Conservation (phyloP, 371 early-diverging fungal species). For the Actinomucor elegans region DNA sequence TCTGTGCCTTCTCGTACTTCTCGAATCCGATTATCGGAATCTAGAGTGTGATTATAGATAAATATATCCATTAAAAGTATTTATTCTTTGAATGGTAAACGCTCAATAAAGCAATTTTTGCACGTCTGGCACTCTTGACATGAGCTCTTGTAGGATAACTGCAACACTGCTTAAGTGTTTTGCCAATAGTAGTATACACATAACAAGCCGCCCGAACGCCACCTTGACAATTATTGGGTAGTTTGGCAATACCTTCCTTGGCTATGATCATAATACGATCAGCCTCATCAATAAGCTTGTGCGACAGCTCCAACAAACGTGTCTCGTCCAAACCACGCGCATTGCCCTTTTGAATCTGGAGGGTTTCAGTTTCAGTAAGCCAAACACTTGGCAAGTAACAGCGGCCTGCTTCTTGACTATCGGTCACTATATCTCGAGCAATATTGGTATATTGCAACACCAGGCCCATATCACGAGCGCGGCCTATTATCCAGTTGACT, state of each 20-base stretch:
- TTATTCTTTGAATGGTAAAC: conserved; percentile 26
- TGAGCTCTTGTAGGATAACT: conserved; percentile 26
- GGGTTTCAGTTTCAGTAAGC: conserved; percentile 22
- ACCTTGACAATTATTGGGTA: conserved; percentile 38
- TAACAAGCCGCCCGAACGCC: conserved; percentile 52
- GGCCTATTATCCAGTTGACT: conserved; percentile 24
- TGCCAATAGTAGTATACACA: conserved; percentile 54
- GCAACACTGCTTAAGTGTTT: background rate
- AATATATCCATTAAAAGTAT: background rate
- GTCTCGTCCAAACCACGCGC: conserved; percentile 28
- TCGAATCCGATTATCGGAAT: conserved; percentile 21
- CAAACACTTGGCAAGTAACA: conserved; percentile 50
- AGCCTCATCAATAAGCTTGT: conserved; percentile 23
- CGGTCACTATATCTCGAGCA: conserved; percentile 61
- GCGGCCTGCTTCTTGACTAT: conserved; percentile 50
- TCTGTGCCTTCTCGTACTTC: conserved; percentile 36
- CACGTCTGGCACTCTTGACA: conserved; percentile 15
- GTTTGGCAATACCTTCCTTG: conserved; percentile 32
- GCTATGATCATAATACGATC: conserved; percentile 27
- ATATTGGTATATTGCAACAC: conserved; percentile 62
- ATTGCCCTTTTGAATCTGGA: conserved; percentile 13
- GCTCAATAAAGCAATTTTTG: conserved; percentile 25
- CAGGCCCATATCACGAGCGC: conserved; percentile 60
- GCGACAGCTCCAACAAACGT: conserved; percentile 22
- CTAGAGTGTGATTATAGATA: background rate